Evolutionary conservation across 768 basidiomycete genomes (phyloP), one percentile per base, ranked within the genome.

Genomic region (Collybia sordida): DNA sequence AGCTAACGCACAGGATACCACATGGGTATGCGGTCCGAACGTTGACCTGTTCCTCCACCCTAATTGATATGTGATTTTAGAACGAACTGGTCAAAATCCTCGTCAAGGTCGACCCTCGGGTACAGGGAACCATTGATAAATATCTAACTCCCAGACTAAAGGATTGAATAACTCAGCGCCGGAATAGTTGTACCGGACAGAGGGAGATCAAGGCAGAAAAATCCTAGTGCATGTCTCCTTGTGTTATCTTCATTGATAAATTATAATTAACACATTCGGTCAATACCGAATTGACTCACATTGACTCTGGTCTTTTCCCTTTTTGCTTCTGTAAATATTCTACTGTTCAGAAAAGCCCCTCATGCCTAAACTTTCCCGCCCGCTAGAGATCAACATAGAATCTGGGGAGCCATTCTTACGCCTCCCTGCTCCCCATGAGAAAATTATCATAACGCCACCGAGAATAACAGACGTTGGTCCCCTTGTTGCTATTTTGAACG

Each of bases 331-430:
- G 3, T 31, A 4, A 11, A 12, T 31, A 6, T 11, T 11, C 31
- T 27, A 27, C 31, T 6, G 14, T 3, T 9, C 5, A 31, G 14
- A 4, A 31, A 31, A 31, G 11, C 31, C 9, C 31, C 31, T 27
- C 14, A 31, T 31, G 31, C 14, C 11, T 7, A 31, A 6, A 7
- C 31, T 14, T 31, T 31, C 14, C 31, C 42, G 34, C 39, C 43
- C 47, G 18, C 22, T 50, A 14, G 64, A 71, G 49, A 51, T 67
- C 31, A 67, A 77, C 54, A 18, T 60, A 6, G 49, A 46, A 23
- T 80, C 74, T 1, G 72, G 70, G 35, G 79, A 83, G 58, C 78
- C 74, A 2, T 81, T 72, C 60, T 67, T 83, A 15, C 74, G 74
- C 11, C 73, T 83, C n/a, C 68, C 77, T 0, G 42, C 63, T 21